Evolutionary conservation across 768 basidiomycete genomes (phyloP).

Genomic region (Pisolithus tinctorius): DNA sequence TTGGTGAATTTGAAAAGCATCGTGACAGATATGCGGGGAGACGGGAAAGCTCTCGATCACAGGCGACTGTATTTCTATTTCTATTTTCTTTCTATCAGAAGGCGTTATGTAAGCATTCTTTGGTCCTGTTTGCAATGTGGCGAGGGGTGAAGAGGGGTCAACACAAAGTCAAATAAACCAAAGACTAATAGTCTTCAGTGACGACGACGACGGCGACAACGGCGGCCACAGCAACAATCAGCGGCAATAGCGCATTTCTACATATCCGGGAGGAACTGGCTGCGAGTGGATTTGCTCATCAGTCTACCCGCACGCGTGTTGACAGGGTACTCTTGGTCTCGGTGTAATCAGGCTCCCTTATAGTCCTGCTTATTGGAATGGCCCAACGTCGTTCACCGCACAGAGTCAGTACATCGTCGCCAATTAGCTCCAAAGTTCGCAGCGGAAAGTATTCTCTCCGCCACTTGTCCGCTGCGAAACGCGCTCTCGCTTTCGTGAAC

Average conservation of each 20-base stretch:
- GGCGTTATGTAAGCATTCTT: constrained; percentile 5
- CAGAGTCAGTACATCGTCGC: constrained; percentile 29
- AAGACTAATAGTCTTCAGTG: constrained; percentile 18
- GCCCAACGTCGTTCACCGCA: constrained; percentile 40
- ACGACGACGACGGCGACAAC: constrained; percentile 23
- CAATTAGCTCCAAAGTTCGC: constrained; percentile 18
- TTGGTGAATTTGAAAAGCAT: constrained; percentile 59
- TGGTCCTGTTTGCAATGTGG: constrained; percentile 25
- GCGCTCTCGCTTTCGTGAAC: constrained; percentile 31
- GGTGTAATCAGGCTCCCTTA: constrained; percentile 7
- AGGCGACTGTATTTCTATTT: not conserved
- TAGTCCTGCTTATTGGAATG: constrained; percentile 26
- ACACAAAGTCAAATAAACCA: constrained; percentile 25
- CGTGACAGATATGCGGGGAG: not conserved
- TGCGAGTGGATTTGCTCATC: not conserved
- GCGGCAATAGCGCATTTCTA: constrained; percentile 12
- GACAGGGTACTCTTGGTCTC: constrained; percentile 1
- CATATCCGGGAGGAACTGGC: constrained; percentile 15
- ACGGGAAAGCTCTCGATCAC: not conserved
- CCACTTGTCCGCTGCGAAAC: constrained; percentile 33
- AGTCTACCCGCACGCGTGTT: not conserved
- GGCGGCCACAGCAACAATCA: constrained; percentile 4
- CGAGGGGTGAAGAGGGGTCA: constrained; percentile 14
- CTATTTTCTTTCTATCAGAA: not conserved
- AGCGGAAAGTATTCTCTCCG: constrained; percentile 25